A percentile compares a stretch with the other conserved stretches of the same genome.
Evolutionary conservation across 495 filamentous ascomycete genomes (phyloP).

Genomic region (Penicillium cosmopolitanum): DNA sequence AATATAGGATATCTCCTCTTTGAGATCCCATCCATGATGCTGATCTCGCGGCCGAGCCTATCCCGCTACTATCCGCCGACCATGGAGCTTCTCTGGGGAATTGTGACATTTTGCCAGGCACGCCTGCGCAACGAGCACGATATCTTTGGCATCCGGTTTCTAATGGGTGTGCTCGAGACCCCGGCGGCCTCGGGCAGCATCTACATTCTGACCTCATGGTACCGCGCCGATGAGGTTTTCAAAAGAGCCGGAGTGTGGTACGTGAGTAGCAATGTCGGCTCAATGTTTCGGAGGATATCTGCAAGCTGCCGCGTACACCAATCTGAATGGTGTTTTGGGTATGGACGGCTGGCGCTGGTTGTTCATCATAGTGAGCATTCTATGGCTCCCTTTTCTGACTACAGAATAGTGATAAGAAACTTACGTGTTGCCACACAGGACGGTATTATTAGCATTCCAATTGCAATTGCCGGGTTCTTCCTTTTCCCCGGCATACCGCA

Average conservation of each 20-base stretch:
- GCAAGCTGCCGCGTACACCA: slow-evolving; percentile 52
- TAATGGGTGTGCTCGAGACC: slow-evolving; percentile 48
- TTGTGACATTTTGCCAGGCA: slow-evolving; percentile 42
- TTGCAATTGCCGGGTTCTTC: slow-evolving; percentile 54
- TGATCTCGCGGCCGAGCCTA: slow-evolving; percentile 17
- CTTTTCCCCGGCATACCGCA: slow-evolving; percentile 50
- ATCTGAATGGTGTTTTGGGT: slow-evolving; percentile 47
- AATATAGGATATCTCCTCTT: slow-evolving; percentile 26
- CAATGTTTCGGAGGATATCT: slow-evolving; percentile 60
- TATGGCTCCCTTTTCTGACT: background rate
- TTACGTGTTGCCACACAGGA: slow-evolving; percentile 18
- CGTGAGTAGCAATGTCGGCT: slow-evolving; percentile 46
- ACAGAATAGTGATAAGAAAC: background rate
- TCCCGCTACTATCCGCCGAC: slow-evolving; percentile 21
- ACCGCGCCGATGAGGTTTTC: slow-evolving; percentile 54
- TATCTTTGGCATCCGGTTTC: slow-evolving; percentile 45
- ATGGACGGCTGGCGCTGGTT: slow-evolving; percentile 45
- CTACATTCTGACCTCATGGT: slow-evolving; percentile 42
- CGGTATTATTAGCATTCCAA: slow-evolving; percentile 44
- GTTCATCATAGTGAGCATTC: slow-evolving; percentile 29
- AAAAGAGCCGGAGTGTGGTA: slow-evolving; percentile 59
- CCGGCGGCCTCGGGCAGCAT: background rate
- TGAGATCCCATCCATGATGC: slow-evolving; percentile 24
- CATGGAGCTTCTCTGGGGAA: slow-evolving; percentile 40
- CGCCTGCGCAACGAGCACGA: background rate